Evolutionary conservation across 306 rosid genomes (phyloP), one percentile per base, ranked within the genome.

Genomic region (Prunus mira): DNA sequence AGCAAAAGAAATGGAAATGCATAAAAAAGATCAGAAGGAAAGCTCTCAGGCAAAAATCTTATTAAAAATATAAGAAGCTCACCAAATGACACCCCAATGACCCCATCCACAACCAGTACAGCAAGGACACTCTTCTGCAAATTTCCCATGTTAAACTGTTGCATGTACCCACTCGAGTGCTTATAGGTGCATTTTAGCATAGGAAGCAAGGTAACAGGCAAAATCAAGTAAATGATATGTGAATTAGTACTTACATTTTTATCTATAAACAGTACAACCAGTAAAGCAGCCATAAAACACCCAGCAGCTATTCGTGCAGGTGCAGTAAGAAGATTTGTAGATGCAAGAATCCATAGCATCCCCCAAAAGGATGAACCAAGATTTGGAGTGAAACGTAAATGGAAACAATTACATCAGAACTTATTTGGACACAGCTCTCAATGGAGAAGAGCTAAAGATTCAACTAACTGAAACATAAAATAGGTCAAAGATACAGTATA

Each of bases 281-380:
- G 46, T 18, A 89, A 71, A 50, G 90, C 90, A 49, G 85, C 84
- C 67, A 89, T 68, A 74, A 89, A 89, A 55, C 94, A 89, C 13
- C 90, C 91, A 1, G 94, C 86, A 46, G 94, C 94, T 57, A 89
- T 87, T 73, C 90, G 86, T 68, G 88, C 86, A 17, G 91, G 86
- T 68, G 88, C 86, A 17, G 91, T 86, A 12, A 86, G 87, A 68
- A 89, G 85, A 69, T 89, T 87, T 73, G 91, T 89, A 17, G 90
- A 89, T 27, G 90, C 91, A 71, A 89, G 83, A 43, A 89, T 85
- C 86, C 87, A 87, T 57, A 82, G 50, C 93, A 89, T 89, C 22
- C 93, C 93, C 91, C 86, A 89, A 73, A 89, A 87, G 43, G 93
- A 74, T 54, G 91, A 89, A 80, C 93, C 93, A 58, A 89, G 82